Evolutionary conservation across 305 asterid genomes (phyloP).

Genomic region (Rubia balearica): DNA sequence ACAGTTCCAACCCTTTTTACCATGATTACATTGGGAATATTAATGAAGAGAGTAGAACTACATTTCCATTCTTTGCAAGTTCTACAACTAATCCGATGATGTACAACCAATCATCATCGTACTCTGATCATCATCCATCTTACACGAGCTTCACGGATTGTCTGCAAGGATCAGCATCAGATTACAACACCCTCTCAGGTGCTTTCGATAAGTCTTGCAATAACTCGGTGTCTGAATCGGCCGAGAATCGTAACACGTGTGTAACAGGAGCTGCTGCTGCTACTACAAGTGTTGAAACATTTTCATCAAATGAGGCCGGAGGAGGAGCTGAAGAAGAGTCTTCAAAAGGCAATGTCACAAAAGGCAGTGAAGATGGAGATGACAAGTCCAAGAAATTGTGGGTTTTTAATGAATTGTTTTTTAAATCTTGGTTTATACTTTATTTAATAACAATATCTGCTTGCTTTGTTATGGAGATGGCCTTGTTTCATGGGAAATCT

Average conservation of each 20-base stretch:
- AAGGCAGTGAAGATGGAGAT: slow-evolving; percentile 39
- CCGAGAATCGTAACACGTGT: slow-evolving; percentile 21
- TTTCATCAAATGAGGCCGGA: slow-evolving; percentile 51
- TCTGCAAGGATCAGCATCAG: slow-evolving; percentile 37
- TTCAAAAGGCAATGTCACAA: slow-evolving; percentile 36
- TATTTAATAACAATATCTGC: neutral
- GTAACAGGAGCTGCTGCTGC: slow-evolving; percentile 15
- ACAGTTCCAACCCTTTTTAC: slow-evolving; percentile 19
- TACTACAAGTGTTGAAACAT: slow-evolving; percentile 23
- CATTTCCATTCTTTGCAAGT: slow-evolving; percentile 20
- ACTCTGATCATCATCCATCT: slow-evolving; percentile 17
- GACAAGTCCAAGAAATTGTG: slow-evolving; percentile 58
- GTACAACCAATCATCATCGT: slow-evolving; percentile 13
- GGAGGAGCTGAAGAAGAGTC: slow-evolving; percentile 61
- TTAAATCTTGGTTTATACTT: neutral
- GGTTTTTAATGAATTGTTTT: slow-evolving; percentile 17
- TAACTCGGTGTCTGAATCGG: slow-evolving; percentile 24
- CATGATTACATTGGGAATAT: slow-evolving; percentile 30
- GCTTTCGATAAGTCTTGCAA: slow-evolving; percentile 33
- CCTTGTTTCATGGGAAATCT: slow-evolving; percentile 16
- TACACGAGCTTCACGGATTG: slow-evolving; percentile 38
- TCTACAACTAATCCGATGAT: slow-evolving; percentile 19
- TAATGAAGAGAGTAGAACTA: slow-evolving; percentile 12
- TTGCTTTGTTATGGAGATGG: neutral
- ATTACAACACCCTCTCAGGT: slow-evolving; percentile 39